Evolutionary conservation across 768 basidiomycete species (phyloP), one percentile per base, ranked within the genome.

Genomic region (Boletus huronensis): DNA sequence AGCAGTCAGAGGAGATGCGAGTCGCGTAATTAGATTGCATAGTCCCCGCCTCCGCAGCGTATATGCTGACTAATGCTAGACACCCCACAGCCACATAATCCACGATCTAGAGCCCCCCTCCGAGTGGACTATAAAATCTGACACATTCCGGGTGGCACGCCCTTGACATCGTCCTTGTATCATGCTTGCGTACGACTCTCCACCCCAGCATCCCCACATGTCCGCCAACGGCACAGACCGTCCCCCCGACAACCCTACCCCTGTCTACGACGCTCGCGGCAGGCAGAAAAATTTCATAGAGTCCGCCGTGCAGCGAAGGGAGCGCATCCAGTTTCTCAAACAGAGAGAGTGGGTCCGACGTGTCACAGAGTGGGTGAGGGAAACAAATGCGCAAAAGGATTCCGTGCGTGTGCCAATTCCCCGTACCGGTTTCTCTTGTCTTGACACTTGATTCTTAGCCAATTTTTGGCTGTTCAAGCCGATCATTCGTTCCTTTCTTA

Each of bases 241-340:
- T 21, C 21, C 13, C 23, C 10, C 17, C 4, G 34, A 62, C 65
- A 54, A 51, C 62, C 7, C 69, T 58, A 43, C 62, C 5, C 61
- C 66, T 5, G 58, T 62, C 41, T 77, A 73, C 68, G 78, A 81
- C 66, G 31, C 67, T 14, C 75, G 69, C 16, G 79, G 78, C 31
- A 71, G 80, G 31, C 79, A 79, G 65, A 64, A 73, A 54, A 68
- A 64, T 34, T 82, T 73, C 53, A 48, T 71, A 31, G 82, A 83
- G 67, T 75, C 75, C 1, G 63, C 66, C 23, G 62, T 73, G 1
- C 82, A 83, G 67, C 70, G 80, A 25, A 72, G 72, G 45, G 78
- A 79, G 54, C 80, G 81, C 57, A 70, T 76, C 54, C 79, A 79
- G n/a, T 81, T 82, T 59, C 64, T 80, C 41, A 77, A 77, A 50